phyloP scores from a whole-genome alignment of 2,329 filamentous ascomycete species.

The Verticillium dahliae region DNA sequence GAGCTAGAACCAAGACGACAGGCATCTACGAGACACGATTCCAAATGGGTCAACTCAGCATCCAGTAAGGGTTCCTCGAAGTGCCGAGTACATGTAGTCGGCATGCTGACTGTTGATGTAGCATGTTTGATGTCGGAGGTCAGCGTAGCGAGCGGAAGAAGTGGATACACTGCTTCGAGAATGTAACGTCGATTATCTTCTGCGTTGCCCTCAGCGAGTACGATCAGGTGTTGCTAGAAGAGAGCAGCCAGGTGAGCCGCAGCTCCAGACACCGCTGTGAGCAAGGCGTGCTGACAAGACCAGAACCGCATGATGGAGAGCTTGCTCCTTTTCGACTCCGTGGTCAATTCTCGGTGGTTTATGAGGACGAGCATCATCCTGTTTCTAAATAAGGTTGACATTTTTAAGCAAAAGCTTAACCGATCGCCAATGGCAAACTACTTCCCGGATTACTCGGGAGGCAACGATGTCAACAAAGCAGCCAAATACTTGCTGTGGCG shows the following conservation, averaged over 20 bases:
- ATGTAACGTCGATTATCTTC: conserved; percentile 98
- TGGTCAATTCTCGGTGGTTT: conserved; percentile 98
- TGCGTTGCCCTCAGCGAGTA: conserved; percentile 98
- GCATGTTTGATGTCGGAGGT: conserved; percentile 98
- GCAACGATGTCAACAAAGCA: conserved; percentile 95
- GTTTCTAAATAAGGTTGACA: conserved; percentile 97
- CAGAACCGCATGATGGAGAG: conserved; percentile 99
- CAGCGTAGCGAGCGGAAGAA: conserved; percentile 98
- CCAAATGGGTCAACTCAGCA: conserved; percentile 96
- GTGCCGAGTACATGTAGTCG: not conserved
- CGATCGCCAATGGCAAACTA: conserved; percentile 89
- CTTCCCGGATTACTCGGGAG: conserved; percentile 96
- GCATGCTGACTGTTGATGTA: conserved; percentile 28
- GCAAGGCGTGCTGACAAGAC: conserved; percentile 10
- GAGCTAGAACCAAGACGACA: conserved; percentile 94
- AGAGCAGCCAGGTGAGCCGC: conserved; percentile 80
- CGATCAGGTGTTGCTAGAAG: conserved; percentile 92
- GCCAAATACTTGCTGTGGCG: conserved; percentile 97
- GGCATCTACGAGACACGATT: conserved; percentile 99
- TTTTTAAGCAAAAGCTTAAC: conserved; percentile 91
- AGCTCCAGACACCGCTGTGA: not conserved
- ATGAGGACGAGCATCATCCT: conserved; percentile 98
- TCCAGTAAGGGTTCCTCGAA: conserved; percentile 64
- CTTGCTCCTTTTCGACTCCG: conserved; percentile 90
- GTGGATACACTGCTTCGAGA: conserved; percentile 99